These are phyloP conservation scores for Scedosporium aurantiacum DNA, from an alignment of 2,329 filamentous ascomycete genomes.

Conservation along the genomic window DNA sequence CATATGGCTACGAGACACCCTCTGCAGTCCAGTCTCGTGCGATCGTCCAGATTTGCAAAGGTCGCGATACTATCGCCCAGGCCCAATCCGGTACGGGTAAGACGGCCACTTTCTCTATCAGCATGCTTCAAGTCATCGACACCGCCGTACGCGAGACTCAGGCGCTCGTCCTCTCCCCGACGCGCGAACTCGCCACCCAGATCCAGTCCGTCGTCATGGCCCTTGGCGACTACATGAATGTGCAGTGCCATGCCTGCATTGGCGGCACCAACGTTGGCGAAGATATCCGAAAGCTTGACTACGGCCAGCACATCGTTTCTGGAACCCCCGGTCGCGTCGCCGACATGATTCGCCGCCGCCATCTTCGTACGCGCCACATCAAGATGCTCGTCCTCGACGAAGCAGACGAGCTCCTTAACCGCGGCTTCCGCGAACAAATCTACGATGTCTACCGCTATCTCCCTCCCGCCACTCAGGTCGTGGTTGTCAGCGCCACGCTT, in stretches of 20 bases:
- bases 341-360: conserved; percentile 50
- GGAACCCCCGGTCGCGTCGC: conserved; percentile 90
- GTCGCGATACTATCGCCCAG: conserved; percentile 95
- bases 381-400: conserved; percentile 54
- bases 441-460: conserved; percentile 98
- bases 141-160: conserved; percentile 87
- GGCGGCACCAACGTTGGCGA: conserved; percentile 96
- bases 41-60: conserved; percentile 98
- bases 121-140: conserved; percentile 91
- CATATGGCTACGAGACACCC: conserved; percentile 96
- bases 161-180: conserved; percentile 89
- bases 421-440: conserved; percentile 95
- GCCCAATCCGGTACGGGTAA: conserved; percentile 96
- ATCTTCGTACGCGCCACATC: conserved; percentile 49
- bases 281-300: conserved; percentile 94
- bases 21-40: conserved; percentile 96
- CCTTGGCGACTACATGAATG: conserved; percentile 99
- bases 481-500: conserved; percentile 90
- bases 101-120: conserved; percentile 93
- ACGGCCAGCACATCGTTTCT: conserved; percentile 94
- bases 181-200: conserved; percentile 91
- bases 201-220: conserved; percentile 98
- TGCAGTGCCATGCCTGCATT: conserved; percentile 97
- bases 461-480: conserved; percentile 93
- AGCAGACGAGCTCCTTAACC: conserved; percentile 62